Base-by-base conservation (phyloP, 495 filamentous ascomycete species). In the Alectoria sarmentosa region DNA sequence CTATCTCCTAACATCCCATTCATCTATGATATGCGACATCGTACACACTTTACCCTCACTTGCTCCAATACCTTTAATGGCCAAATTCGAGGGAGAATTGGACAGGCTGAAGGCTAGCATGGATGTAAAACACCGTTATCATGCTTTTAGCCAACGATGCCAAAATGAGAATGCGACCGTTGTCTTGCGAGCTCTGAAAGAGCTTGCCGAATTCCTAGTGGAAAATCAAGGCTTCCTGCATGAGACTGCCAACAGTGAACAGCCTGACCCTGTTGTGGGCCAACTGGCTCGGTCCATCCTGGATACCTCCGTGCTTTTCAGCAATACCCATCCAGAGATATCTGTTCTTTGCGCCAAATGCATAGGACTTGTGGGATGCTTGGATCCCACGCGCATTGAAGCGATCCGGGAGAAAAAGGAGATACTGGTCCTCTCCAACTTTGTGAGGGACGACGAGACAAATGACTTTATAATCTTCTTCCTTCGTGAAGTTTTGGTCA, bases 301-400 rank as follows among this genome's bases (percentile, higher is more conserved):
- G 28, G 91, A 98, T 72, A 90, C 89, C 54, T 86, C 84, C 61
- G 83, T 92, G 55, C 89, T 88, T 66, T 93, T 91, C 72, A 89
- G 86, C 63, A 84, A 85, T 58, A 83, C 79, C 36, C 82, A 87
- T 52, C 70, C 79, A 17, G 80, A 82, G 30, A 89, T 96, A 48
- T 79, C 86, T 60, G 75, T 83, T n/a, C 78, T 95, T 34, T 89
- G 88, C 58, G 87, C 89, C 26, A 84, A 85, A 69, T 92, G 90
- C 65, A 75, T 98, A 36, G 94, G 94, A 14, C 80, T 94, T 46
- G 85, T 98, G 56, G 94, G 94, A 26, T 96, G 91, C 69, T 76
- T 98, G 30, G 94, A 98, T 76, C 87, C 94, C 17, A 96, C 96
- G 70, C 83, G 89, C 60, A 83, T 97, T 21, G 94, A 99, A 67